Percentiles rank a stretch among this genome's conserved stretches.
Conservation (phyloP, 1,139 yeast genomes). For the Pichia cactophila region DNA sequence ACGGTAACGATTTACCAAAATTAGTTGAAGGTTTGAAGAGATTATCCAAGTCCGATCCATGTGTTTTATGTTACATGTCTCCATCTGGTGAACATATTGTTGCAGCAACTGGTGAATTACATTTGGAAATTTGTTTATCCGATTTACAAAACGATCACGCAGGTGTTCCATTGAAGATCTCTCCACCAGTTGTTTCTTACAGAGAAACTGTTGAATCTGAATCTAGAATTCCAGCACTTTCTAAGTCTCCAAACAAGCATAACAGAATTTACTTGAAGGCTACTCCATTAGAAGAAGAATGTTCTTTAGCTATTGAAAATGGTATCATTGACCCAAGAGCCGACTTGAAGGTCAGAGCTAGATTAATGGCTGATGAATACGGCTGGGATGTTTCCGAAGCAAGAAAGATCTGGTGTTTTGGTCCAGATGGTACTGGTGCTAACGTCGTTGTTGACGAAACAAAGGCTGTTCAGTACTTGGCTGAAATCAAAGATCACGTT, state of each 20-base stretch:
- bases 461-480: slow-evolving; percentile 98
- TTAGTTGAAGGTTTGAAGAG: slow-evolving; percentile 99
- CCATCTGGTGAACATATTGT: slow-evolving; percentile 99
- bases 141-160: slow-evolving; percentile 99
- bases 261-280: slow-evolving; percentile 99
- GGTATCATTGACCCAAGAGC: slow-evolving; percentile 94
- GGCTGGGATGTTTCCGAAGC: slow-evolving; percentile 99
- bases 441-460: slow-evolving; percentile 99
- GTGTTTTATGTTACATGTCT: slow-evolving; percentile 82
- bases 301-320: slow-evolving; percentile 81
- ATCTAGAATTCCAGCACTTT: slow-evolving; percentile 92
- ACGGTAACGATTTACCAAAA: slow-evolving; percentile 98
- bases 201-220: slow-evolving; percentile 96
- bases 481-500: slow-evolving; percentile 98
- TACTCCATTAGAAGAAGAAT: slow-evolving; percentile 92
- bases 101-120: slow-evolving; percentile 99
- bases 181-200: slow-evolving; percentile 98
- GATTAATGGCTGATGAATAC: slow-evolving; percentile 97
- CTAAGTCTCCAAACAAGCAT: slow-evolving; percentile 99
- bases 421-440: slow-evolving; percentile 99
- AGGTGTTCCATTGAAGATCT: slow-evolving; percentile 96
- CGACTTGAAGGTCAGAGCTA: slow-evolving; percentile 98
- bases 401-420: slow-evolving; percentile 99
- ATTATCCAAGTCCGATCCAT: slow-evolving; percentile 98
- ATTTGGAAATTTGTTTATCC: slow-evolving; percentile 93